Percentiles rank a stretch among this genome's conserved stretches.
Evolutionary conservation across 176 grass and related monocot genomes (phyloP).

Genomic region (Echinochloa phyllopogon): DNA sequence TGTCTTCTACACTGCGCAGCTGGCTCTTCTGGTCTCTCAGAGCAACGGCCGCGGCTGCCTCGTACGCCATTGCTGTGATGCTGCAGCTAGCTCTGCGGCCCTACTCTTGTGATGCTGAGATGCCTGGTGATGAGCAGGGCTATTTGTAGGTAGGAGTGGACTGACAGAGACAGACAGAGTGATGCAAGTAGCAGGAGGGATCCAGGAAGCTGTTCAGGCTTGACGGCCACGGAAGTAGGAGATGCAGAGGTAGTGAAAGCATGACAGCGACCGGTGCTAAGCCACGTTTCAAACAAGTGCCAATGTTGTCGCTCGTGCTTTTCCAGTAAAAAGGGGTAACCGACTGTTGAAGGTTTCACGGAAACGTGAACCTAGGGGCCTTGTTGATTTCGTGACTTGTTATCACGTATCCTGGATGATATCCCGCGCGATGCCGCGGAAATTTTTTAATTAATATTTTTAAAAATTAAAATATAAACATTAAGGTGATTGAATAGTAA

Average conservation of each 20-base stretch:
- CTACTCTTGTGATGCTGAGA: no score
- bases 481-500: no score
- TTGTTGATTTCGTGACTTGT: not conserved
- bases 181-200: not conserved
- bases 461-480: no score
- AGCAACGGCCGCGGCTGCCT: constrained; percentile 28
- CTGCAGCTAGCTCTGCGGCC: not conserved
- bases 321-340: not conserved
- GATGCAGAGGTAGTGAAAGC: no score
- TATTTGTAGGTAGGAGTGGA: not conserved
- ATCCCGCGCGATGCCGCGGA: no score
- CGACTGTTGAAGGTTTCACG: not conserved
- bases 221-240: not conserved
- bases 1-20: not conserved
- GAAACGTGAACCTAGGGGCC: not conserved
- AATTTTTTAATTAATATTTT: no score
- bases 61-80: constrained; percentile 29
- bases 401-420: not conserved
- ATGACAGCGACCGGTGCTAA: no score
- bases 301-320: not conserved
- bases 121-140: no score
- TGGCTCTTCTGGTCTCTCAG: not conserved
- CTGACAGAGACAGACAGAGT: no score
- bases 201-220: not conserved
- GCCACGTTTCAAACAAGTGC: not conserved